phyloP scores from a whole-genome alignment of 495 filamentous ascomycete species.

The Trichocladium antarcticum region DNA sequence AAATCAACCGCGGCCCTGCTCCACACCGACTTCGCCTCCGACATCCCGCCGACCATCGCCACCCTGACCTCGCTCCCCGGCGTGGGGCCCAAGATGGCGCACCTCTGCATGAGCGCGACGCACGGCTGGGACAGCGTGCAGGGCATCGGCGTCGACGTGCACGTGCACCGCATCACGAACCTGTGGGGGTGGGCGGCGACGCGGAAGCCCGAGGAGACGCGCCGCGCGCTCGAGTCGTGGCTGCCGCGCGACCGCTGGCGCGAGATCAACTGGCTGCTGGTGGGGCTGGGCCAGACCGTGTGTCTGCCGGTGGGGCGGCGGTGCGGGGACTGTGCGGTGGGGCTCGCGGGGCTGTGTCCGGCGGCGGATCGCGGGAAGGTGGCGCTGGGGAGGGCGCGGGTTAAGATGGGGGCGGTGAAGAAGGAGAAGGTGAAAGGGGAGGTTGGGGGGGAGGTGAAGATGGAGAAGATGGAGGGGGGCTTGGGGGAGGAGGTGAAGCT shows the following conservation, averaged over 20 bases:
- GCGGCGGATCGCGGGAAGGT: constrained; percentile 52
- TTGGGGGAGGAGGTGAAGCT: constrained; percentile 12
- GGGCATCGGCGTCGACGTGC: constrained; percentile 58
- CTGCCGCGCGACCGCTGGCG: constrained; percentile 81
- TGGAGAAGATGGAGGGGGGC: constrained; percentile 15
- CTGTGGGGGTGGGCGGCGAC: constrained; percentile 85
- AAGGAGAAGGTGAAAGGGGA: constrained; percentile 25
- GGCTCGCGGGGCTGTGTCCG: constrained; percentile 62
- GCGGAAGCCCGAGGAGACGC: constrained; percentile 75
- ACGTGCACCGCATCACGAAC: constrained; percentile 84
- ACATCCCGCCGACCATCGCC: constrained; percentile 75
- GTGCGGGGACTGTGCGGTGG: constrained; percentile 76
- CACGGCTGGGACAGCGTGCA: constrained; percentile 47
- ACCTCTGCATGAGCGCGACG: constrained; percentile 63
- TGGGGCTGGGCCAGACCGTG: constrained; percentile 78
- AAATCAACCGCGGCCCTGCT: constrained; percentile 66
- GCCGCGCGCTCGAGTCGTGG: constrained; percentile 68
- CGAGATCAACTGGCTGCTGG: constrained; percentile 86
- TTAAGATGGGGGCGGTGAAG: constrained; percentile 20
- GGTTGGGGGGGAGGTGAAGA: constrained; percentile 15
- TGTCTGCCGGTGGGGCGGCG: constrained; percentile 69
- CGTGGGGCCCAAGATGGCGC: constrained; percentile 96
- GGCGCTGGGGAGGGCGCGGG: constrained; percentile 35
- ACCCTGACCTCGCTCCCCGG: constrained; percentile 74
- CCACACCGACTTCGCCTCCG: constrained; percentile 52